Evolutionary conservation across 2,329 filamentous ascomycete genomes (phyloP).

Genomic region (Fusarium sterilihyphosum): DNA sequence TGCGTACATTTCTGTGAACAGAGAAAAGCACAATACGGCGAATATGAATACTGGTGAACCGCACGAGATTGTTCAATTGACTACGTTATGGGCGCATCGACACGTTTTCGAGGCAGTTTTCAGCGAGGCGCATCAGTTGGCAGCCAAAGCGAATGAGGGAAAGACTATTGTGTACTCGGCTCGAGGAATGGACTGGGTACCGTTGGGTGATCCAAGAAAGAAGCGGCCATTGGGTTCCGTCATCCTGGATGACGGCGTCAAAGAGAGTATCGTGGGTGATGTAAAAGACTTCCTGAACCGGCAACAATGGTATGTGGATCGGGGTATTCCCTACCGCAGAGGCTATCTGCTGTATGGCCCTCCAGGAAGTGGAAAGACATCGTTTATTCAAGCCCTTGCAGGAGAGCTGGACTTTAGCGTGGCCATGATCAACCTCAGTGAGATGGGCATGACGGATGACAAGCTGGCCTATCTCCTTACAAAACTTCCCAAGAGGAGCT

Average conservation of each 20-base stretch:
- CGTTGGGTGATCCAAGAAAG: constrained; percentile 83
- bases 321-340: constrained; percentile 91
- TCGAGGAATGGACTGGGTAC: constrained; percentile 84
- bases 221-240: constrained; percentile 92
- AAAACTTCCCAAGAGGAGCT: constrained; percentile 82
- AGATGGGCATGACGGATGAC: constrained; percentile 90
- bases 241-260: constrained; percentile 83
- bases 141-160: constrained; percentile 82
- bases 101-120: constrained; percentile 93
- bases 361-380: constrained; percentile 92
- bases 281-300: constrained; percentile 83
- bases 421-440: constrained; percentile 90
- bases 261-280: constrained; percentile 82
- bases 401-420: constrained; percentile 94
- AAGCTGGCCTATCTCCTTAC: constrained; percentile 86
- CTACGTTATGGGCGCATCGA: constrained; percentile 88
- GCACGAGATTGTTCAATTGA: constrained; percentile 93
- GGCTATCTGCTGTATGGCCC: constrained; percentile 91
- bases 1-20: constrained; percentile 86
- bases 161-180: constrained; percentile 94
- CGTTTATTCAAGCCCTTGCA: constrained; percentile 94
- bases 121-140: constrained; percentile 83
- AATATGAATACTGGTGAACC: constrained; percentile 86
- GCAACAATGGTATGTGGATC: constrained; percentile 89
- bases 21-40: constrained; percentile 85